Conservation (phyloP, 306 rosid genomes). For the Begonia peltatifolia region DNA sequence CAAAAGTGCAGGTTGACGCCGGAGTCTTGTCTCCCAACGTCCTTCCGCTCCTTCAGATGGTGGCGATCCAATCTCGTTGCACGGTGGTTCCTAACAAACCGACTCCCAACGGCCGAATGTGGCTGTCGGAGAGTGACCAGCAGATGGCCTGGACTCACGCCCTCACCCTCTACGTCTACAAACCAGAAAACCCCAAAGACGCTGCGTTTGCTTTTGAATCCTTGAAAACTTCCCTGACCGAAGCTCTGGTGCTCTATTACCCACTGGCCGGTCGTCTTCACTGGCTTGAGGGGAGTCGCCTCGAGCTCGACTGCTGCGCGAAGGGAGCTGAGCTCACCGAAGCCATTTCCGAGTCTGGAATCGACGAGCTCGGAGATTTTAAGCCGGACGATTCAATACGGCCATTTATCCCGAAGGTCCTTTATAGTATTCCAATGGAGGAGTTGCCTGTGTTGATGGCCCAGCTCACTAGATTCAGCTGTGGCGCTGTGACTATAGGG, state of each 20-base stretch:
- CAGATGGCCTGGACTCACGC: slow-evolving; percentile 1
- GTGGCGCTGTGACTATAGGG: slow-evolving; percentile 34
- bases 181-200: not conserved
- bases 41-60: not conserved
- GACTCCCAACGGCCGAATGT: not conserved
- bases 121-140: slow-evolving; percentile 5
- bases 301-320: slow-evolving; percentile 39
- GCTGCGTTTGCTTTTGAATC: not conserved
- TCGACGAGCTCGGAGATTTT: slow-evolving; percentile 24
- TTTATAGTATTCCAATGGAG: slow-evolving; percentile 27
- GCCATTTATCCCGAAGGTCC: slow-evolving; percentile 17
- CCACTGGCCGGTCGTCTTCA: slow-evolving; percentile 44
- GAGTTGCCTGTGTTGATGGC: slow-evolving; percentile 29
- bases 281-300: slow-evolving; percentile 28
- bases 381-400: slow-evolving; percentile 10
- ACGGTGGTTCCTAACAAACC: not conserved
- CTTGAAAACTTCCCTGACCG: slow-evolving; percentile 23
- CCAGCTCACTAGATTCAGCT: slow-evolving; percentile 38
- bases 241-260: slow-evolving; percentile 40
- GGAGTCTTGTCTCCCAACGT: too few species aligned
- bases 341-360: slow-evolving; percentile 22
- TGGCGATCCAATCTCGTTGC: not conserved
- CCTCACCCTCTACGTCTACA: slow-evolving; percentile 4
- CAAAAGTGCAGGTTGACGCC: too few species aligned
- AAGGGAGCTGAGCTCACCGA: slow-evolving; percentile 28